Evolutionary conservation across 2,329 filamentous ascomycete species (phyloP).

Genomic region (Diplodia seriata): DNA sequence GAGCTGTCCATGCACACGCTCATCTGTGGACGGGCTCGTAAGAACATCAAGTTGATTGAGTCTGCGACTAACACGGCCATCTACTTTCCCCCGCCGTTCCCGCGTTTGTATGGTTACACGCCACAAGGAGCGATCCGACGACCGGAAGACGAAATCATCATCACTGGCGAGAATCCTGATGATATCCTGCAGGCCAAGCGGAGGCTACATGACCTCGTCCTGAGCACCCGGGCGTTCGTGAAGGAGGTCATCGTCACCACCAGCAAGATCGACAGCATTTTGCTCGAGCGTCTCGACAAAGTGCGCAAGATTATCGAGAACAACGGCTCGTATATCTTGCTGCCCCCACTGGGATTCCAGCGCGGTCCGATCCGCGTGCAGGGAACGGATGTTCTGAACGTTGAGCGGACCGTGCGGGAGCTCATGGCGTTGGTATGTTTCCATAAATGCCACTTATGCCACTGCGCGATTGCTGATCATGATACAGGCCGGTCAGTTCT

Average conservation of each 20-base stretch:
- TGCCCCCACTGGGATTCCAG: conserved; percentile 86
- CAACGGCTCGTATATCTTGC: conserved; percentile 93
- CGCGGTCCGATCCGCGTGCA: conserved; percentile 87
- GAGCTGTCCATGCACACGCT: conserved; percentile 89
- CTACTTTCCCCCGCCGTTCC: conserved; percentile 96
- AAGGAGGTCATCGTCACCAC: conserved; percentile 91
- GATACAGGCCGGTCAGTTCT: conserved; percentile 87
- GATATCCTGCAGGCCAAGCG: conserved; percentile 88
- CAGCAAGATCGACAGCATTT: conserved; percentile 92
- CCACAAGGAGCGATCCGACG: conserved; percentile 81
- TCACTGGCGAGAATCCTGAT: conserved; percentile 86
- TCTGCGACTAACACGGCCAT: conserved; percentile 95
- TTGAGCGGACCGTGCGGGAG: conserved; percentile 93
- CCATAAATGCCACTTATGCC: conserved; percentile 27
- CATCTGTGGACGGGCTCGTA: conserved; percentile 89
- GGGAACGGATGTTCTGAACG: conserved; percentile 89
- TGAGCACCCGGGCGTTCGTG: conserved; percentile 75
- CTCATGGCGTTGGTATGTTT: conserved; percentile 86
- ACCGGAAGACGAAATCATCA: conserved; percentile 89
- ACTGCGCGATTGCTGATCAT: conserved; percentile 37
- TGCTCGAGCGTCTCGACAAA: conserved; percentile 91
- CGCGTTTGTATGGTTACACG: conserved; percentile 87
- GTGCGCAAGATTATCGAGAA: conserved; percentile 97
- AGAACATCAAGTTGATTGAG: conserved; percentile 98
- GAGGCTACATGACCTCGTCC: conserved; percentile 85